Evolutionary conservation across 371 early-diverging fungal species (phyloP).

Genomic region (Sporodiniella umbellata): DNA sequence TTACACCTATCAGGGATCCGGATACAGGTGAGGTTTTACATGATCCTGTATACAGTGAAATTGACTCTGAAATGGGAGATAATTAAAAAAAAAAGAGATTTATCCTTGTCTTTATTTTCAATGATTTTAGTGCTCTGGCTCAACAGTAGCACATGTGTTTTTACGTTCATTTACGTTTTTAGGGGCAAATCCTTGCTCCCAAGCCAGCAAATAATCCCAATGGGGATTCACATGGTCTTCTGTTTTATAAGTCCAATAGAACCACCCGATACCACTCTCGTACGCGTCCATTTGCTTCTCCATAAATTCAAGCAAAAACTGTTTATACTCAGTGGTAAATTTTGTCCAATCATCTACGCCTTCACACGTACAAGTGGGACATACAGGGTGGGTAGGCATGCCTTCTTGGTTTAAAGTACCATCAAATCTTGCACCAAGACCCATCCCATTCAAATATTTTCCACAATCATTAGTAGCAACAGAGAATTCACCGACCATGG

Average conservation of each 20-base stretch:
- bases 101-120: too few species aligned
- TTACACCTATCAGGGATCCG: too few species aligned
- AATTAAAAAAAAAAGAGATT: not conserved
- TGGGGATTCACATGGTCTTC: constrained; percentile 61
- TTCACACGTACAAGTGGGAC: constrained; percentile 48
- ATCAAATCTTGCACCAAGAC: constrained; percentile 64
- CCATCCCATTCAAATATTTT: constrained; percentile 68
- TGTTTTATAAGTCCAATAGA: constrained; percentile 82
- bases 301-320: constrained; percentile 32
- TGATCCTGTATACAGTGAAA: too few species aligned
- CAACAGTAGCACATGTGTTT: not conserved
- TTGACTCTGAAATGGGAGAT: not conserved
- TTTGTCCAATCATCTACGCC: constrained; percentile 38
- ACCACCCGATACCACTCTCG: constrained; percentile 61
- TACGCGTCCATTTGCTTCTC: constrained; percentile 50
- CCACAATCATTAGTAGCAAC: constrained; percentile 76
- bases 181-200: constrained; percentile 47
- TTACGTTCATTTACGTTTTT: constrained; percentile 32
- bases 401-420: constrained; percentile 39
- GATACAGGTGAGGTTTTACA: too few species aligned
- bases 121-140: not conserved
- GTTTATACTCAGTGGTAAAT: constrained; percentile 34
- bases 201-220: constrained; percentile 67
- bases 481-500: constrained; percentile 74
- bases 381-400: constrained; percentile 14